These are phyloP conservation scores for Xylaria palmicola DNA, from an alignment of 495 filamentous ascomycete species.

Conservation along the genomic window DNA sequence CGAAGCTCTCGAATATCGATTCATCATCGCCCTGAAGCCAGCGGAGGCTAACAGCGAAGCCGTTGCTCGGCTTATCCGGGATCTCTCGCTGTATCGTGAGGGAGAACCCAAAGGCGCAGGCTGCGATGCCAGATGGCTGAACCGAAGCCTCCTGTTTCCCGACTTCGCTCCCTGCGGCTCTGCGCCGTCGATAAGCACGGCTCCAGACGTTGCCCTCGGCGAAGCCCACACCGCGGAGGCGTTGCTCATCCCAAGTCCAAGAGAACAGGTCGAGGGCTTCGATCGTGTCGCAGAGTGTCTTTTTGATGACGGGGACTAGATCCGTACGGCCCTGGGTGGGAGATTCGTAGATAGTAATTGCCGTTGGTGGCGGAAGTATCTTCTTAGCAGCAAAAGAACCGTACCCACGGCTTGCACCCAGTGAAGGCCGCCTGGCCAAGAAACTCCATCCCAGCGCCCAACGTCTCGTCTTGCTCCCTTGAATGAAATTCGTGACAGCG, in stretches of 20 bases:
- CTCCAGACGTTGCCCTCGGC: slow-evolving; percentile 51
- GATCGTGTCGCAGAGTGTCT: slow-evolving; percentile 50
- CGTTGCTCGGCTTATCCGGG: slow-evolving; percentile 9
- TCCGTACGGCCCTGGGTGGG: slow-evolving; percentile 37
- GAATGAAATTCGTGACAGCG: slow-evolving; percentile 76
- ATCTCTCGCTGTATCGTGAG: slow-evolving; percentile 24
- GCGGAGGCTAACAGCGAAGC: slow-evolving; percentile 48
- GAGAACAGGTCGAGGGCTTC: slow-evolving; percentile 60
- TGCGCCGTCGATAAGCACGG: slow-evolving; percentile 44
- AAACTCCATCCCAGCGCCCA: slow-evolving; percentile 94
- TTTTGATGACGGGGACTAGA: slow-evolving; percentile 48
- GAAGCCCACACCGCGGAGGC: slow-evolving; percentile 37
- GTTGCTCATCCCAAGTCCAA: slow-evolving; percentile 42
- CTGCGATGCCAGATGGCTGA: slow-evolving; percentile 5
- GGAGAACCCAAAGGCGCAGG: slow-evolving; percentile 45
- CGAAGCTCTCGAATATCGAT: slow-evolving; percentile 84
- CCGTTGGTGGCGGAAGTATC: slow-evolving; percentile 47
- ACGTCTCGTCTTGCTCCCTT: slow-evolving; percentile 75
- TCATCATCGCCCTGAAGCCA: slow-evolving; percentile 78
- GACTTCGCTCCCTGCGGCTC: slow-evolving; percentile 43
- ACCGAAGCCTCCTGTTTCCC: slow-evolving; percentile 24
- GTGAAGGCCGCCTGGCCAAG: slow-evolving; percentile 60
- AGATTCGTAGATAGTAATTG: slow-evolving; percentile 22
- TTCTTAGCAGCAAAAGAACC: slow-evolving; percentile 55
- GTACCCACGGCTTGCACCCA: slow-evolving; percentile 58